Base-by-base conservation (phyloP, 306 rosid species). In the Neltuma alba region DNA sequence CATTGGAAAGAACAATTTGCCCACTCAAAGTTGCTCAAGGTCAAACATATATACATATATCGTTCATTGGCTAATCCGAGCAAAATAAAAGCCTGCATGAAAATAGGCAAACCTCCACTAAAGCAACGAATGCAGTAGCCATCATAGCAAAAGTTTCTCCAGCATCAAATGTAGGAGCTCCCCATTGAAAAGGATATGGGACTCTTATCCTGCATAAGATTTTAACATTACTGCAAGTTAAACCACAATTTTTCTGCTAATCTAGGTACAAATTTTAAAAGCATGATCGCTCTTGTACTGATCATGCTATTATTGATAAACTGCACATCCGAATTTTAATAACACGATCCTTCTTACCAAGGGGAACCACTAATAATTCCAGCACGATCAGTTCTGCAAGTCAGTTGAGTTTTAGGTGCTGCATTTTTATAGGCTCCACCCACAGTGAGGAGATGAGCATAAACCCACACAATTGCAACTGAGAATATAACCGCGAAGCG, bases 101-200 rank as follows among this genome's bases (percentile, higher is more conserved):
- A 41, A 77, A 38, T 27, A 78, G 41, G 62, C 73, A 41, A 18
- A 94, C 99, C 99, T 94, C 99, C 34, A 92, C 97, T 45, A 94
- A 92, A 61, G 97, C 91, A 83, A 94, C 99, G 80, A 94, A 89
- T 38, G 97, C 87, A 83, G 96, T 89, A 71, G 95, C 92, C 99
- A 94, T 94, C 99, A 94, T 94, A 57, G 99, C 99, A 83, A 94
- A 94, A 69, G 97, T 84, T 88, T 94, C 99, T 60, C 99, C 99
- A 8, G 99, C 97, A 64, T 94, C 95, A 74, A 94, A 94, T 76
- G 94, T 92, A 31, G 99, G 99, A 58, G 97, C 97, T 76, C 99
- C 99, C 99, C 99, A 94, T 78, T 94, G 99, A 88, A 94, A 94
- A 57, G 99, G 99, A 80, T 92, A 94, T 1, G 99, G 99, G 47